Evolutionary conservation across 352 stramenopile genomes (phyloP).

Genomic region (Phytophthora tubulina): DNA sequence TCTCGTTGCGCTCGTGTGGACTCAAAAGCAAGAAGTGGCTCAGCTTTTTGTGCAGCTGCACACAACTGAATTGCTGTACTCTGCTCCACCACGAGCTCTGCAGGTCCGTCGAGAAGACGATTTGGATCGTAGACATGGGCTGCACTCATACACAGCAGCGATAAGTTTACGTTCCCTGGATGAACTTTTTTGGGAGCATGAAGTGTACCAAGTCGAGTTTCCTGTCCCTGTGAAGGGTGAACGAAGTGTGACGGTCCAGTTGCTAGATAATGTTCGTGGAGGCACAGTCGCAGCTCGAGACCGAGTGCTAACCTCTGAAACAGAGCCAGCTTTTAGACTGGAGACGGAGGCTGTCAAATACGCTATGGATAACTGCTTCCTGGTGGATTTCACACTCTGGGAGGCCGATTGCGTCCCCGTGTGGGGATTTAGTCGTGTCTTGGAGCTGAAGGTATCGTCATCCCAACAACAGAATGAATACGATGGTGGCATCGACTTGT

Average conservation of each 20-base stretch:
- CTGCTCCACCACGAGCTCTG: slow-evolving; percentile 42
- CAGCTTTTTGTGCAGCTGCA: slow-evolving; percentile 63
- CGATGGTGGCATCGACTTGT: slow-evolving; percentile 26
- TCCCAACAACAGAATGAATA: slow-evolving; percentile 16
- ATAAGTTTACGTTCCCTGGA: slow-evolving; percentile 57
- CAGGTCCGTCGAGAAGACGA: slow-evolving; percentile 58
- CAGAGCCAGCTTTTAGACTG: slow-evolving; percentile 35
- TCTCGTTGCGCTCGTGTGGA: slow-evolving; percentile 64
- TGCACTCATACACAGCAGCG: slow-evolving; percentile 61
- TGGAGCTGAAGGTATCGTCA: slow-evolving; percentile 28
- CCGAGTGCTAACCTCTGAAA: slow-evolving; percentile 44
- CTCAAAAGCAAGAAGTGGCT: slow-evolving; percentile 49
- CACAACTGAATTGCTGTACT: slow-evolving; percentile 57
- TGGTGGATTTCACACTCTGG: slow-evolving; percentile 72
- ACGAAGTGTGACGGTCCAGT: slow-evolving; percentile 18
- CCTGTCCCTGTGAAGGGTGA: slow-evolving; percentile 5
- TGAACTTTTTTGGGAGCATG: slow-evolving; percentile 58
- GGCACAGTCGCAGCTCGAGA: slow-evolving; percentile 44
- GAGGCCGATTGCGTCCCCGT: slow-evolving; percentile 56
- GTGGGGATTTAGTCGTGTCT: slow-evolving; percentile 53
- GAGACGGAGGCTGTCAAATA: slow-evolving; percentile 56
- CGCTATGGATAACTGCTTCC: slow-evolving; percentile 45
- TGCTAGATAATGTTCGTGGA: slow-evolving; percentile 53
- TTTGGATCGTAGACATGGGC: slow-evolving; percentile 38
- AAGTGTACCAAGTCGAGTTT: slow-evolving; percentile 61